Conservation (phyloP, 352 stramenopile genomes). For the Pythium plurisporium region DNA sequence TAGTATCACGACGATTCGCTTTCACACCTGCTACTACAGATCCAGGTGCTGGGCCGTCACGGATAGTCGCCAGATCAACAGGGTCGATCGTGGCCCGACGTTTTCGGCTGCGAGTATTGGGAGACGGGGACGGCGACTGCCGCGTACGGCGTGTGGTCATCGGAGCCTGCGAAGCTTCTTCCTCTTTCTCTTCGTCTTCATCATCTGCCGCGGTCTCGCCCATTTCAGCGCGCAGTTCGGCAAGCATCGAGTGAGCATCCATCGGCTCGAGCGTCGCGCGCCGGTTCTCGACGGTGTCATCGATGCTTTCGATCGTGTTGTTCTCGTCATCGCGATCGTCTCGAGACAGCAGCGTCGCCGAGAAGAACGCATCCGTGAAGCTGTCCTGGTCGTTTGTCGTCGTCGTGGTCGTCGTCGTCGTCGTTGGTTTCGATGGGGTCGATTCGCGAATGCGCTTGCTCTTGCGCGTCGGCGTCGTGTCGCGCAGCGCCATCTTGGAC, state of each 20-base stretch:
- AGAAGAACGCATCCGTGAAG: slow-evolving; percentile 53
- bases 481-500: slow-evolving; percentile 30
- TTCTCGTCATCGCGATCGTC: slow-evolving; percentile 19
- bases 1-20: slow-evolving; percentile 46
- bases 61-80: slow-evolving; percentile 33
- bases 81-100: slow-evolving; percentile 53
- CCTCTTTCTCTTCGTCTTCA: not conserved
- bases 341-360: slow-evolving; percentile 35
- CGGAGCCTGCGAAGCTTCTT: not conserved
- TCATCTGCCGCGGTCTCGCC: not conserved
- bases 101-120: slow-evolving; percentile 22
- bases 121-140: slow-evolving; percentile 12
- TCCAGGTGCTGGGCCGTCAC: slow-evolving; percentile 1
- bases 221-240: slow-evolving; percentile 27
- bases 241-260: slow-evolving; percentile 40
- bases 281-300: not conserved
- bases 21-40: slow-evolving; percentile 2
- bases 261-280: slow-evolving; percentile 51
- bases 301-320: not conserved
- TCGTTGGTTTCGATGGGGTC: not conserved
- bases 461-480: not conserved
- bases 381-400: slow-evolving; percentile 29
- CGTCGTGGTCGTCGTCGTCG: not conserved
- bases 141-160: slow-evolving; percentile 5
- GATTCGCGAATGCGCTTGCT: slow-evolving; percentile 8